These are phyloP conservation scores for Cryptosporidium andersoni DNA, from an alignment of 169 alveolate species.

Conservation along the genomic window DNA sequence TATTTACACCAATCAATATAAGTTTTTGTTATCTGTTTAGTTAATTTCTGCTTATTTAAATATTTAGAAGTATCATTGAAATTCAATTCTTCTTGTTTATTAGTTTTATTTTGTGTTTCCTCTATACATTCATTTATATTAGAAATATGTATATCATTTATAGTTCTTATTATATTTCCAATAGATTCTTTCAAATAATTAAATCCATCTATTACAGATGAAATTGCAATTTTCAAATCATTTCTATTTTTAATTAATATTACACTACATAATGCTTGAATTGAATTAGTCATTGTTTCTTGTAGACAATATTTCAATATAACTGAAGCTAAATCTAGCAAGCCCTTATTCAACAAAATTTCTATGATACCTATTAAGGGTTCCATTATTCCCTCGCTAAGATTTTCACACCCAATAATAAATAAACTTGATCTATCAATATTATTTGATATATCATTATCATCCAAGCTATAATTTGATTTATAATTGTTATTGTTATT, in stretches of 20 bases:
- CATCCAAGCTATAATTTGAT: too few relatives aligned
- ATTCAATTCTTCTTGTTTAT: background rate
- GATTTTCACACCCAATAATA: background rate
- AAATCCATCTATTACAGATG: conserved; percentile 23
- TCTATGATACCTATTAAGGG: too few relatives aligned
- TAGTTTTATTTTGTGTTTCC: background rate
- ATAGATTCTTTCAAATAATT: conserved; percentile 14
- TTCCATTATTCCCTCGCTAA: too few relatives aligned
- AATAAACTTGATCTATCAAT: conserved; percentile 14
- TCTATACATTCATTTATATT: background rate
- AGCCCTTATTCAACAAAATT: background rate
- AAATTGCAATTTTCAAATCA: background rate
- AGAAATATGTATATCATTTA: background rate
- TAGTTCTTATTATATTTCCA: background rate
- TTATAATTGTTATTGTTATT: background rate
- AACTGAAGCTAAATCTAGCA: background rate
- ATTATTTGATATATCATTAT: background rate
- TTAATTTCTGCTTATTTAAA: background rate
- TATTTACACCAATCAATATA: conserved; percentile 41
- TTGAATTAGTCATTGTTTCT: conserved; percentile 5
- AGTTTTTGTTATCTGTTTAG: conserved; percentile 7
- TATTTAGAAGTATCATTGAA: background rate
- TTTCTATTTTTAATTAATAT: background rate
- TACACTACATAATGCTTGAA: conserved; percentile 12
- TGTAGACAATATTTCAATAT: conserved; percentile 18